Conservation (phyloP, 2,329 filamentous ascomycete genomes). For the Cladophialophora bantiana region DNA sequence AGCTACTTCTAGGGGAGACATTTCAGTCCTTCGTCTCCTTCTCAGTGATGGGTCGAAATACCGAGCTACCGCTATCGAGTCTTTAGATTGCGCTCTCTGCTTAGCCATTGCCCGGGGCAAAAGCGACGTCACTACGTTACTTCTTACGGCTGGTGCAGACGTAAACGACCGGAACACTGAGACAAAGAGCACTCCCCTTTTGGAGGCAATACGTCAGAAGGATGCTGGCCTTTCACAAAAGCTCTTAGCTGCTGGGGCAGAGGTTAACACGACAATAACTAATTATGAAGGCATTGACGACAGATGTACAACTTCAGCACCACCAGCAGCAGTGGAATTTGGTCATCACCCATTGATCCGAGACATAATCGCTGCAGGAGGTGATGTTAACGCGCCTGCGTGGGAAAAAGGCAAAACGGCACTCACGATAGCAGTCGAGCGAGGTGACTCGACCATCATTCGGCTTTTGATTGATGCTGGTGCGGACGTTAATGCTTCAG, state of each 20-base stretch:
- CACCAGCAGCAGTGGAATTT: background rate
- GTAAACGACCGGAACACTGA: background rate
- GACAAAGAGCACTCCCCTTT: background rate
- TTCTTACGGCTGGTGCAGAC: background rate
- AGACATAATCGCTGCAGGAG: background rate
- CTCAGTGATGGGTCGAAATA: background rate
- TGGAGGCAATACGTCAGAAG: background rate
- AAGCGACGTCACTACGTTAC: background rate
- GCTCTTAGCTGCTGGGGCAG: background rate
- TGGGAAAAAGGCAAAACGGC: background rate
- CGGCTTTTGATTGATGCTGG: background rate
- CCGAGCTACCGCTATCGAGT: background rate
- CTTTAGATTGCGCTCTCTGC: background rate
- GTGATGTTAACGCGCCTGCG: background rate
- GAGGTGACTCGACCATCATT: background rate
- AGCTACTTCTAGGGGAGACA: background rate
- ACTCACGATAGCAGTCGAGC: background rate
- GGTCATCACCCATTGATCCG: background rate
- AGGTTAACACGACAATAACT: background rate
- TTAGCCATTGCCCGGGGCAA: background rate
- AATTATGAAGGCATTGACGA: background rate
- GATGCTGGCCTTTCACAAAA: background rate
- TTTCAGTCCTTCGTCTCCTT: background rate
- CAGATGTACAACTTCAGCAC: background rate
- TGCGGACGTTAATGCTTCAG: conserved; percentile 3